A percentile compares a stretch with the other conserved stretches of the same genome.
These are phyloP conservation scores for Ophiostoma sp. DNA, from an alignment of 2,329 filamentous ascomycete species.

Conservation along the genomic window DNA sequence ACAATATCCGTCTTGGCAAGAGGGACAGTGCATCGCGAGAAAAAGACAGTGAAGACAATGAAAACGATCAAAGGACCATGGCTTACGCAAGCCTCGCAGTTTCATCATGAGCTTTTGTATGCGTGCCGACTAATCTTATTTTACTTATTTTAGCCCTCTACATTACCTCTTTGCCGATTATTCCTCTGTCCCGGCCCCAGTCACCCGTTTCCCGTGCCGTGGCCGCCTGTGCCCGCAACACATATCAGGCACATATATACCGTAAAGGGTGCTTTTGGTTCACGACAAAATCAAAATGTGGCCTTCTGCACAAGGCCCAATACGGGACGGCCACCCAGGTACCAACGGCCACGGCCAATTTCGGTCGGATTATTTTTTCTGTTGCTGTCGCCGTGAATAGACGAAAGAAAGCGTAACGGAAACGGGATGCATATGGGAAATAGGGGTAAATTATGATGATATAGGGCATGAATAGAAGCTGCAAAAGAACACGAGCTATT, in stretches of 20 bases:
- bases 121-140: not conserved
- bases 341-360: not conserved
- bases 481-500: not conserved
- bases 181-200: not conserved
- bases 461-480: not conserved
- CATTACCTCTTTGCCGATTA: not conserved
- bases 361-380: not conserved
- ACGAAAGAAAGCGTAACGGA: not conserved
- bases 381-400: not conserved
- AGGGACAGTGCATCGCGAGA: not conserved
- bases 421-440: not conserved
- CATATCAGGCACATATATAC: not conserved
- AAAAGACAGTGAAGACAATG: not conserved
- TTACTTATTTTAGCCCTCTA: not conserved
- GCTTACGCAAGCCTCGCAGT: slow-evolving; percentile 16
- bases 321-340: not conserved
- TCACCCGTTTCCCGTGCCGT: slow-evolving; percentile 16
- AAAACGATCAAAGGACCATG: not conserved
- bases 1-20: not conserved
- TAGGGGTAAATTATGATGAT: not conserved
- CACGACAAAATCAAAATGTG: not conserved
- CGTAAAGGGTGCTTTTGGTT: not conserved
- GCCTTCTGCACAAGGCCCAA: not conserved
- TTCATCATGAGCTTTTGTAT: not conserved
- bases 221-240: not conserved